Conservation (phyloP, 2,329 filamentous ascomycete genomes). For the Sporothrix brunneoviolacea region DNA sequence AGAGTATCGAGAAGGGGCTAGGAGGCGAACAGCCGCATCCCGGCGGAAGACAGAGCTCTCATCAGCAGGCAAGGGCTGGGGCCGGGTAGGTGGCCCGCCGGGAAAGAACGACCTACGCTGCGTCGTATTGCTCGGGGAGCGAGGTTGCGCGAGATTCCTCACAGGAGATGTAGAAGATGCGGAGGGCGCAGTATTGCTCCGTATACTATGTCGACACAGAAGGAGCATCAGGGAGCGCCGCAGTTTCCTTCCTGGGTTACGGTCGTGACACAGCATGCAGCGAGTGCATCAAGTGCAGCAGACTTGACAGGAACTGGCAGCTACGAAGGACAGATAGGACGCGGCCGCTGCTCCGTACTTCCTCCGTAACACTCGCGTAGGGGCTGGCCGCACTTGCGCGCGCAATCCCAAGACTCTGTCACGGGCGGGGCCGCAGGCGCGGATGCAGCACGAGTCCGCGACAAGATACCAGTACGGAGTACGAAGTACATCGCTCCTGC, state of each 20-base stretch:
- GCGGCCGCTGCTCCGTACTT: neutral
- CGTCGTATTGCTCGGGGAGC: too few relatives aligned
- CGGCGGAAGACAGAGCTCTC: too few relatives aligned
- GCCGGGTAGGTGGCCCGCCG: conserved; percentile 9
- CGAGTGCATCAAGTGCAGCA: too few relatives aligned
- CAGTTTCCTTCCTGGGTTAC: conserved; percentile 6
- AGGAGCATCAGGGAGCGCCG: too few relatives aligned
- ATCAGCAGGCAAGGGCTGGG: too few relatives aligned
- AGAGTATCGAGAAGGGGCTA: neutral
- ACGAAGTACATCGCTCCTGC: conserved; percentile 1
- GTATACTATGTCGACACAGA: too few relatives aligned
- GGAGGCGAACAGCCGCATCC: too few relatives aligned
- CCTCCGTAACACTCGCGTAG: neutral
- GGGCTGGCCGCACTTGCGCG: neutral
- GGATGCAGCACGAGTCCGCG: too few relatives aligned
- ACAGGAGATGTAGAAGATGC: too few relatives aligned
- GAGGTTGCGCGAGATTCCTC: too few relatives aligned
- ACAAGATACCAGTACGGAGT: too few relatives aligned
- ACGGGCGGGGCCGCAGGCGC: conserved; percentile 9
- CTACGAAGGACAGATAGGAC: conserved; percentile 2
- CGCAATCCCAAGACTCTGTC: conserved; percentile 9
- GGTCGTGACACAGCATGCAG: neutral
- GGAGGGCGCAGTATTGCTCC: too few relatives aligned
- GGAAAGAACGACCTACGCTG: conserved; percentile 2
- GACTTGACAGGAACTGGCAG: conserved; percentile 3